phyloP scores from a whole-genome alignment of 2,329 filamentous ascomycete species.

The Cladorrhinum sp. region DNA sequence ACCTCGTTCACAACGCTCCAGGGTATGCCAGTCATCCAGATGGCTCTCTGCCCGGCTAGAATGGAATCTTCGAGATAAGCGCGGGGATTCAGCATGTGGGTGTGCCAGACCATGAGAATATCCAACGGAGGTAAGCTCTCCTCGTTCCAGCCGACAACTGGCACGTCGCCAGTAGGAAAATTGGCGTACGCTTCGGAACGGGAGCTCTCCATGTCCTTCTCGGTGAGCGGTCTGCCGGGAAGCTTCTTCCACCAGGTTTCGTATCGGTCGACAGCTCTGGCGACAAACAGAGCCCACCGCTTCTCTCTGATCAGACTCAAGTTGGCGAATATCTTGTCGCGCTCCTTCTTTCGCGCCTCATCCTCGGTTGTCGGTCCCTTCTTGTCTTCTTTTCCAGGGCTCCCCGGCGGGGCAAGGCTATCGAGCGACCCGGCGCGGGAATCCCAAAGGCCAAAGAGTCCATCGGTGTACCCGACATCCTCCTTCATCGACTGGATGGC shows the following conservation, averaged over 20 bases:
- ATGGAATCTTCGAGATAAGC: slow-evolving; percentile 72
- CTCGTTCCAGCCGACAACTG: slow-evolving; percentile 36
- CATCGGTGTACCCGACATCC: slow-evolving; percentile 62
- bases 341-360: slow-evolving; percentile 26
- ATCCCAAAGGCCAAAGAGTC: slow-evolving; percentile 63
- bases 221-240: slow-evolving; percentile 30
- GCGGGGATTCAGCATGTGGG: slow-evolving; percentile 74
- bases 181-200: slow-evolving; percentile 28
- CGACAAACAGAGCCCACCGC: slow-evolving; percentile 68
- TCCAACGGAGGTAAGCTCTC: slow-evolving; percentile 59
- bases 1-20: slow-evolving; percentile 58
- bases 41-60: slow-evolving; percentile 49
- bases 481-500: slow-evolving; percentile 66
- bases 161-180: slow-evolving; percentile 33
- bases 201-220: slow-evolving; percentile 35
- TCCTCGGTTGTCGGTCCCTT: slow-evolving; percentile 20
- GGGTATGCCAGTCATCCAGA: slow-evolving; percentile 64
- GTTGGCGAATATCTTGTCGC: slow-evolving; percentile 37
- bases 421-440: slow-evolving; percentile 33
- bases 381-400: slow-evolving; percentile 22
- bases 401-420: background rate
- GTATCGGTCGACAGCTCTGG: slow-evolving; percentile 66
- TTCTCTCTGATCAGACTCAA: slow-evolving; percentile 63
- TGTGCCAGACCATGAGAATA: slow-evolving; percentile 76
- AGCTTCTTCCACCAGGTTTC: slow-evolving; percentile 59